Base-by-base conservation (phyloP, 1,139 yeast genomes). In the Candida sanyaensis region DNA sequence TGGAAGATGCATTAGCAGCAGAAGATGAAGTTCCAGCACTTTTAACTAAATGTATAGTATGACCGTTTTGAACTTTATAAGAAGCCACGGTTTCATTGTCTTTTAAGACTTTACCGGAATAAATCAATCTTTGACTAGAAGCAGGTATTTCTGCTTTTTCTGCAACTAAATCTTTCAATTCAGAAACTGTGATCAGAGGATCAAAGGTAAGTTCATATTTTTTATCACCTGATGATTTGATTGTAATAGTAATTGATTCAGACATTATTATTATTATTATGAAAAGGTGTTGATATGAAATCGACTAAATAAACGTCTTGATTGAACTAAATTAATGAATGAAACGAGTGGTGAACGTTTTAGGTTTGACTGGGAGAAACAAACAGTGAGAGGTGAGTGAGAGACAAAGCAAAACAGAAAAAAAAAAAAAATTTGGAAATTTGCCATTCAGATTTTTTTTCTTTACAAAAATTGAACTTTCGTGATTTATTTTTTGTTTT, bases 51-150 rank as follows among this genome's bases (percentile, higher is more conserved):
- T 93, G 99, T 50, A 93, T 75, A 1, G 97, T 86, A 65, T 89
- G 96, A 24, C 96, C 97, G 45, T 80, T 73, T 65, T 88, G 88
- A 59, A 93, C 81, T 65, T 90, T 90, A 73, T 92, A 92, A 6
- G 83, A 74, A 28, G 77, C 84, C 9, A 93, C 69, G 9, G 88
- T 80, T 58, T 91, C 96, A 31, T 73, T 74, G 61, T 93, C 97
- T 64, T 92, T 92, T 62, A 93, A 78, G 39, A 93, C 96, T 59
- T 93, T 86, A 36, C 99, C 99, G 2, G 97, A 88, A 69, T 88
- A 93, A 60, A 93, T 92, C 63, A 93, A 78, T 50, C 98, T 78
- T 68, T 92, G 98, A 54, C 87, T 80, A 23, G 78, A 86, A 1
- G 83, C 84, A 5, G 96, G 86, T 43, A 91, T 77, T 27, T 81